These are phyloP conservation scores for Bertia moriformis DNA, from an alignment of 2,329 filamentous ascomycete genomes.

Conservation along the genomic window DNA sequence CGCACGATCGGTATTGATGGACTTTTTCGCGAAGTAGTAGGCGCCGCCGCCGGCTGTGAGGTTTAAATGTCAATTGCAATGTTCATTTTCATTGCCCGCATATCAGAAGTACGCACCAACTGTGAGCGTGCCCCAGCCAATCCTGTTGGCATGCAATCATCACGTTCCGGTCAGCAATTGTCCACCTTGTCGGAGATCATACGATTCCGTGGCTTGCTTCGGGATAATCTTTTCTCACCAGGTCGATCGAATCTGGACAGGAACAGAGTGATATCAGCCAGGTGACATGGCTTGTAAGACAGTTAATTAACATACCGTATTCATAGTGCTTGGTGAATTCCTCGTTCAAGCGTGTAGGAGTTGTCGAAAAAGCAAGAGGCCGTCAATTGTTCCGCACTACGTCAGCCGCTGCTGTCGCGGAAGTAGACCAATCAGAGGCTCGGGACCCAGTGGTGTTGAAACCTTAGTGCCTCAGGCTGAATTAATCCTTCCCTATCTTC, in stretches of 20 bases:
- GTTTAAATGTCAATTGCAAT: background rate
- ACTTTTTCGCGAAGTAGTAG: conserved; percentile 1
- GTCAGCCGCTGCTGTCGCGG: too few relatives aligned
- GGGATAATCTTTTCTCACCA: background rate
- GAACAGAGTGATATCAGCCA: background rate
- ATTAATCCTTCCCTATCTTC: too few relatives aligned
- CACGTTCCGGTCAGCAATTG: too few relatives aligned
- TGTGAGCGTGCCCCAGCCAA: background rate
- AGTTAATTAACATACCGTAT: background rate
- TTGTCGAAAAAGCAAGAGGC: too few relatives aligned
- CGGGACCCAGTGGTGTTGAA: too few relatives aligned
- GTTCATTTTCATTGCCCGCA: too few relatives aligned
- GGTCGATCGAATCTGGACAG: background rate
- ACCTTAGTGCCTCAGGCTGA: too few relatives aligned
- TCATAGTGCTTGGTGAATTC: too few relatives aligned
- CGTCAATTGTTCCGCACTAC: too few relatives aligned
- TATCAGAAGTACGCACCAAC: background rate
- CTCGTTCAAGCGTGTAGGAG: too few relatives aligned
- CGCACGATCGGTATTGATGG: background rate
- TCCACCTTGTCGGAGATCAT: background rate
- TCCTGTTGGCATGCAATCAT: background rate
- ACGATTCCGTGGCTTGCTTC: background rate
- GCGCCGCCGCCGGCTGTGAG: background rate
- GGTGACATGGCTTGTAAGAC: background rate
- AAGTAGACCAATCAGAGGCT: too few relatives aligned